Conservation (phyloP, 331 rosid genomes). For the Acacia concinna region DNA sequence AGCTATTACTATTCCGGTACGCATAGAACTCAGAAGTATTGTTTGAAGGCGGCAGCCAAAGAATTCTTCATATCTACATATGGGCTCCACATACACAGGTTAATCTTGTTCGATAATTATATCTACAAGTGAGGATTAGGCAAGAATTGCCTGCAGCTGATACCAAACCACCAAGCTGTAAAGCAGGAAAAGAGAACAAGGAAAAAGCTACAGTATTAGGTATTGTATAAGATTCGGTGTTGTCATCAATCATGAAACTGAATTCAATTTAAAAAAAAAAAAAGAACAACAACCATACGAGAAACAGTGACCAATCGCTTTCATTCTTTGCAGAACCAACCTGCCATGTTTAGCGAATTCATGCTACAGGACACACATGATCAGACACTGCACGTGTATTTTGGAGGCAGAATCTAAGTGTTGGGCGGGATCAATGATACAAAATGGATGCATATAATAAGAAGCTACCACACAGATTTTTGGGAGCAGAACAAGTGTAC, state of each 20-base stretch:
- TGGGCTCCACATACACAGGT: neutral
- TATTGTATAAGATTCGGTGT: neutral
- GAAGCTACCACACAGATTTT: neutral
- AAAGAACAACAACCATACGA: neutral
- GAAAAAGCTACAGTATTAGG: neutral
- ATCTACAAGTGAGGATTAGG: neutral
- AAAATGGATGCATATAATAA: neutral
- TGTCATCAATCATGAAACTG: neutral
- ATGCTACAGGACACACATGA: conserved; percentile 3
- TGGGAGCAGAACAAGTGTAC: conserved; percentile 19
- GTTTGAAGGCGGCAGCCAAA: neutral
- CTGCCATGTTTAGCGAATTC: neutral
- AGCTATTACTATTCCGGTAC: neutral
- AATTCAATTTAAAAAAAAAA: neutral
- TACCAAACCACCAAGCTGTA: neutral
- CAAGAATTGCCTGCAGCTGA: neutral
- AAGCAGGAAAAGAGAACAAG: neutral
- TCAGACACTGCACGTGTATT: conserved; percentile 18
- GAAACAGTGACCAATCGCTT: neutral
- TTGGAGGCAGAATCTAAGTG: conserved; percentile 3
- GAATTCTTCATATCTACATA: neutral
- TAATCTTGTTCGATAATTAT: neutral
- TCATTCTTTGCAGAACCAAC: neutral
- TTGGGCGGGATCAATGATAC: conserved; percentile 22
- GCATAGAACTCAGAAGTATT: neutral